These are phyloP conservation scores for Cubamyces sp. DNA, from an alignment of 768 basidiomycete species.

Conservation along the genomic window DNA sequence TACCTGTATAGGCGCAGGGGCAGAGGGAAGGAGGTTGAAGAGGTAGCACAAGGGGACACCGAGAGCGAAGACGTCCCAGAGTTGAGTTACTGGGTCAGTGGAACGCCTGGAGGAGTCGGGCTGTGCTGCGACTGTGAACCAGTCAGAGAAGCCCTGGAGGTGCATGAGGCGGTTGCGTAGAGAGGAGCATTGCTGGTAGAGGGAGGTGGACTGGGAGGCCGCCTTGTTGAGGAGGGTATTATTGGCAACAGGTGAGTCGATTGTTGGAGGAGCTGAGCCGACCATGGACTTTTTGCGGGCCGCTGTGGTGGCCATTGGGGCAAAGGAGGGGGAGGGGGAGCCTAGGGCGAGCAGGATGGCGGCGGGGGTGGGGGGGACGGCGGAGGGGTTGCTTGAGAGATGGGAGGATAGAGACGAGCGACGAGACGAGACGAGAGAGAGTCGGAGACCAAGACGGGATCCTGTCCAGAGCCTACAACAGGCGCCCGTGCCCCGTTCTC, in stretches of 20 bases:
- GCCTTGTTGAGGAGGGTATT: slow-evolving; percentile 92
- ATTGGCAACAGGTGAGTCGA: slow-evolving; percentile 75
- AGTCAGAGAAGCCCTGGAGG: slow-evolving; percentile 71
- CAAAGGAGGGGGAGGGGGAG: slow-evolving; percentile 14
- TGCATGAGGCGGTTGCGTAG: slow-evolving; percentile 78
- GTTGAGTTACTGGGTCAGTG: slow-evolving; percentile 90
- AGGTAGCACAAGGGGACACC: slow-evolving; percentile 95
- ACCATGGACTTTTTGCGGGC: slow-evolving; percentile 52
- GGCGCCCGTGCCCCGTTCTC: slow-evolving; percentile 21
- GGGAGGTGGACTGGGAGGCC: slow-evolving; percentile 83
- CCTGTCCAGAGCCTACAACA: slow-evolving; percentile 11
- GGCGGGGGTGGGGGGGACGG: slow-evolving; percentile 10
- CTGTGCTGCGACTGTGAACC: slow-evolving; percentile 64
- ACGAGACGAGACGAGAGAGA: slow-evolving; percentile 17
- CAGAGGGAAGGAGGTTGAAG: slow-evolving; percentile 83
- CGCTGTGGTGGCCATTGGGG: slow-evolving; percentile 53
- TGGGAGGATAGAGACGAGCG: slow-evolving; percentile 24
- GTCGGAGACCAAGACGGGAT: slow-evolving; percentile 20
- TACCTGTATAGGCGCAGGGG: slow-evolving; percentile 49
- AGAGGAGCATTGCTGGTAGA: slow-evolving; percentile 90
- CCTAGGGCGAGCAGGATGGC: slow-evolving; percentile 15
- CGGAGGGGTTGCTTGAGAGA: slow-evolving; percentile 20
- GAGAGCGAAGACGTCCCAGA: slow-evolving; percentile 92
- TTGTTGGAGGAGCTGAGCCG: slow-evolving; percentile 56
- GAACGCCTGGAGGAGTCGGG: slow-evolving; percentile 62